Conservation (phyloP, 2,329 filamentous ascomycete genomes). For the Aureobasidium sp. region DNA sequence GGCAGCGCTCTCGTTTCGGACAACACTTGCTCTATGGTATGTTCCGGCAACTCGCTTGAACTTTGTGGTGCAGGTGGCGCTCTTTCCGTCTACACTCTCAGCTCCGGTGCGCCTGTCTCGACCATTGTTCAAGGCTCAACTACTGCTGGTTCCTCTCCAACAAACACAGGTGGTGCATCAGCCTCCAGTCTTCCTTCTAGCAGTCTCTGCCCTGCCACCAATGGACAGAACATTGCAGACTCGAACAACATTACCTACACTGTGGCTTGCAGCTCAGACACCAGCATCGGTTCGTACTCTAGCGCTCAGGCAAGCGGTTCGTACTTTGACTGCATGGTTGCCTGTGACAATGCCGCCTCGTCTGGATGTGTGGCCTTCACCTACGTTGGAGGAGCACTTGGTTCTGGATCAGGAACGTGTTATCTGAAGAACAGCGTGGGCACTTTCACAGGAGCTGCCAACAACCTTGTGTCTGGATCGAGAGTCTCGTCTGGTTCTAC, state of each 20-base stretch:
- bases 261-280: conserved; percentile 11
- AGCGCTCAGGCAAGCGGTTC: conserved; percentile 7
- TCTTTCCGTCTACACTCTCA: conserved; percentile 24
- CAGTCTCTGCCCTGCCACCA: conserved; percentile 17
- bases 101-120: conserved; percentile 9
- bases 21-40: conserved; percentile 26
- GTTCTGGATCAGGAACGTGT: conserved; percentile 10
- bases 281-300: conserved; percentile 5
- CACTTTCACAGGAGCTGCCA: background rate
- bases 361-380: conserved; percentile 13
- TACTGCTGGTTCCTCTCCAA: conserved; percentile 10
- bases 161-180: background rate
- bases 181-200: conserved; percentile 17
- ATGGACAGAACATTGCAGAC: conserved; percentile 12
- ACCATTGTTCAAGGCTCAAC: conserved; percentile 16
- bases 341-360: conserved; percentile 13
- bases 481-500: background rate
- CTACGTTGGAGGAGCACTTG: conserved; percentile 16
- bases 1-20: conserved; percentile 17
- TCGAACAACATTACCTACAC: conserved; percentile 14
- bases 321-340: conserved; percentile 17
- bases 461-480: conserved; percentile 11
- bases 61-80: conserved; percentile 26
- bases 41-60: conserved; percentile 23
- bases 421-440: conserved; percentile 12